Base-by-base conservation (phyloP, 768 basidiomycete species). In the Neoboletus brunneissimus region DNA sequence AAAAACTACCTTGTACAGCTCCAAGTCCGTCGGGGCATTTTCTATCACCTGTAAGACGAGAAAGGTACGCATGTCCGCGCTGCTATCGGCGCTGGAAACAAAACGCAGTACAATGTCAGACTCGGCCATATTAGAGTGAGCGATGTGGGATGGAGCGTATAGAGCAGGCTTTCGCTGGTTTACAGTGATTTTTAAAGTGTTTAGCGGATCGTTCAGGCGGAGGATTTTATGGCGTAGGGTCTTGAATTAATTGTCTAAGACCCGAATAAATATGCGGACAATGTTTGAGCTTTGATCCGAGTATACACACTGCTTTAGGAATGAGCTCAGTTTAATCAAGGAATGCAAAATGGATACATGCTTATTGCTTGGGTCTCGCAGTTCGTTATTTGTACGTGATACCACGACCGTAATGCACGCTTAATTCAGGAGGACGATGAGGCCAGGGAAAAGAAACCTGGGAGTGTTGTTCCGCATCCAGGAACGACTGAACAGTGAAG, bases 61-160 rank as follows among this genome's bases (percentile, higher is more conserved):
- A 62, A 81, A 77, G 4, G 79, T 76, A 35, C 82, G 80, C 57
- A 73, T 65, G 64, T 82, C 79, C 10, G 63, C 48, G 32, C 65
- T 66, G 8, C 59, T 44, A 22, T 69, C 66, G 29, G 64, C 60
- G 23, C 73, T 61, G 55, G 67, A 74, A 11, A 67, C 62, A 58
- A 81, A 76, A 8, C 68, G 73, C 44, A 82, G 70, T 45, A 73
- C 57, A 57, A 77, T 59, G 59, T 77, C 75, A 56, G 67, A 64
- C n/a, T 65, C 57, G 41, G 71, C 37, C 72, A 77, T 72, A 44
- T 57, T 41, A 37, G 42, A n/a, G n/a, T 12, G 48, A 43, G 43
- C 23, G 41, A n/a, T 34, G 40, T 10, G 45, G 4, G 29, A 31
- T 23, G 42, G 40, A 38, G 29, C 16, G 47, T n/a, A 25, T 18